Base-by-base conservation (phyloP, 2,329 filamentous ascomycete genomes). In the Sporothrix brasiliensis region DNA sequence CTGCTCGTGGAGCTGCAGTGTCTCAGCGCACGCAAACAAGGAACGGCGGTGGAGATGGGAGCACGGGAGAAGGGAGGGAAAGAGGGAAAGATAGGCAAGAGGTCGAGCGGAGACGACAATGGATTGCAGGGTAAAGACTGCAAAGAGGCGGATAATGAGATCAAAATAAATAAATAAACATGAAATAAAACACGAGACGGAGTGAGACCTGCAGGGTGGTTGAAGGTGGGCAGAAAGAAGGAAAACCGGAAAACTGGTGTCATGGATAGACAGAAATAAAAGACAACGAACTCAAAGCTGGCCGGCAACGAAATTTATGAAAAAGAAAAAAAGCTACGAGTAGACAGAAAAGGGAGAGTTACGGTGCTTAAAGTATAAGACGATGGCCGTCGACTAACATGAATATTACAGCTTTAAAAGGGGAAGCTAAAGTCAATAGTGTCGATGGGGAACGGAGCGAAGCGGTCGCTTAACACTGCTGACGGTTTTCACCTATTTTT, bases 11-110 rank as follows among this genome's bases (percentile, higher is more conserved):
- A 27, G 14, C 5, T 63, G n/a, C 41, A 34, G 34, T 47, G 58
- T 63, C 58, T 61, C 39, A 27, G 19, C 39, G 58, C 39, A 63
- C 39, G 58, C n/a, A 44, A 63, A 63, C 58, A 19, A 27, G 58
- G 39, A 63, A 63, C 58, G 30, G 30, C 54, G 19, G 58, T 44
- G 41, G 21, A 47, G 39, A 16, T 24, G n/a, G 58, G 30, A 24
- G 44, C 34, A 24, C 3, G 24, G 58, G 16, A 41, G 44, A 50
- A 47, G 13, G 13, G 14, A 65, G 44, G n/a, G 11, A 44, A 34
- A 44, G 11, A 44, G 41, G 11, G 1, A 44, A 44, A 13, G 11
- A 44, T 13, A 0, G 11, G 41, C 41, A 44, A 44, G 41, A 13
- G 11, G 4, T 13, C 2, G 41, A 44, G 41, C 41, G 9, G 14